Evolutionary conservation across 2,329 filamentous ascomycete species (phyloP).

Genomic region (Metarhizium album): DNA sequence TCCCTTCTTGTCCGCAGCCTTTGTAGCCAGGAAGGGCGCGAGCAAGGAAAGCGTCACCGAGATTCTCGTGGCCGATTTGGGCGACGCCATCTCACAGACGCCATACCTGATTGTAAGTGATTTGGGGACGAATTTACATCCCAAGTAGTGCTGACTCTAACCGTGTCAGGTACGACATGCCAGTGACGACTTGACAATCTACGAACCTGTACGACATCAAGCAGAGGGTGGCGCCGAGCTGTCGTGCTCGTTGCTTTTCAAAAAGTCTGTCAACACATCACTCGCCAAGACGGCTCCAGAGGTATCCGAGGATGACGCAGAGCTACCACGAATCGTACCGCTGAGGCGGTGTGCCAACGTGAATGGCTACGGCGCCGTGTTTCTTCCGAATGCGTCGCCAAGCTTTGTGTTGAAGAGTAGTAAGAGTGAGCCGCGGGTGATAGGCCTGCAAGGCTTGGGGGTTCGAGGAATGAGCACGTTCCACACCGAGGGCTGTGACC

Average conservation of each 20-base stretch:
- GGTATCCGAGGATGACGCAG: slow-evolving; percentile 38
- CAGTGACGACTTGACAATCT: slow-evolving; percentile 75
- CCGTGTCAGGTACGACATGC: slow-evolving; percentile 52
- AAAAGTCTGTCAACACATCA: slow-evolving; percentile 60
- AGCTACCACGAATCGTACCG: slow-evolving; percentile 36
- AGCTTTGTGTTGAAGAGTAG: slow-evolving; percentile 76
- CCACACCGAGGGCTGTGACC: slow-evolving; percentile 65
- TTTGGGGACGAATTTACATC: not conserved
- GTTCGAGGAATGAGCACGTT: slow-evolving; percentile 66
- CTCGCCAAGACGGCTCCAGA: slow-evolving; percentile 48
- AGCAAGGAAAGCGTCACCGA: slow-evolving; percentile 67
- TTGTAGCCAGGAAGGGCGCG: slow-evolving; percentile 55
- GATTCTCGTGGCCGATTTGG: slow-evolving; percentile 74
- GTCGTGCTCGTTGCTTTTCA: slow-evolving; percentile 55
- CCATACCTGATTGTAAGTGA: slow-evolving; percentile 70
- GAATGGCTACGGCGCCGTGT: slow-evolving; percentile 71
- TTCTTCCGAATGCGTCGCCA: slow-evolving; percentile 69
- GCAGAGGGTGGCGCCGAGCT: slow-evolving; percentile 29
- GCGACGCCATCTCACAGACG: slow-evolving; percentile 56
- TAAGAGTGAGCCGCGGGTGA: slow-evolving; percentile 62
- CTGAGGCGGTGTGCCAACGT: slow-evolving; percentile 52
- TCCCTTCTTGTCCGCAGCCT: slow-evolving; percentile 62
- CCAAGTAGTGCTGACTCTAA: not conserved
- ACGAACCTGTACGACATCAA: slow-evolving; percentile 60
- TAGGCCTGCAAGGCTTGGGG: slow-evolving; percentile 58